A percentile compares a stretch with the other conserved stretches of the same genome.
Evolutionary conservation across 163 green algal species (phyloP).

Genomic region (Coccomyxa subellipsoidea): DNA sequence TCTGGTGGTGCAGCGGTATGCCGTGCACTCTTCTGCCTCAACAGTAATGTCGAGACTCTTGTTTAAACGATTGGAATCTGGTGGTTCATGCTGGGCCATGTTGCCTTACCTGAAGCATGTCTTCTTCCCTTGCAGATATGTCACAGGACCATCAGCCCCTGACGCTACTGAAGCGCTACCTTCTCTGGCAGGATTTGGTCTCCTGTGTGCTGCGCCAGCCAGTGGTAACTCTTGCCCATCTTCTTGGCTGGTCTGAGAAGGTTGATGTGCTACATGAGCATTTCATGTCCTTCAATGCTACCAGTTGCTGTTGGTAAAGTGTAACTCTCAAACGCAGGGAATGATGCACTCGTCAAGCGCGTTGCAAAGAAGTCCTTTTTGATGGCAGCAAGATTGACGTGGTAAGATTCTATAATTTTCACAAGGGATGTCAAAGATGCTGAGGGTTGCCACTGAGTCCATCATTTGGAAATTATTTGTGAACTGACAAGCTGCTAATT

Average conservation of each 20-base stretch:
- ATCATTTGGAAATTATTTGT: background rate
- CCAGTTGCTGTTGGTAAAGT: background rate
- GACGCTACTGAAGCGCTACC: background rate
- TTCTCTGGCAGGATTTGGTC: conserved; percentile 1
- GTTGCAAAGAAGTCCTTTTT: background rate
- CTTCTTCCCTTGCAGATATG: background rate
- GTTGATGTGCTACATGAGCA: too few species aligned
- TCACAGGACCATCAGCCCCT: background rate
- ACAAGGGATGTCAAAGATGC: background rate
- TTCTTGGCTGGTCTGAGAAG: too few species aligned
- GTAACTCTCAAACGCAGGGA: background rate
- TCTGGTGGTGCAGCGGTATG: conserved; percentile 65
- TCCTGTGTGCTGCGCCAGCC: conserved; percentile 27
- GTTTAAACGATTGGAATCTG: too few species aligned
- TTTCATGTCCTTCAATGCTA: too few species aligned
- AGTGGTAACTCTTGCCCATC: conserved; percentile 46
- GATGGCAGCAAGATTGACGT: background rate
- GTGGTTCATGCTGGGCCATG: too few species aligned
- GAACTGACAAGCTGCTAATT: background rate
- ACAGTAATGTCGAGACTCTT: too few species aligned
- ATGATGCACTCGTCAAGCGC: background rate
- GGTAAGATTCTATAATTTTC: background rate
- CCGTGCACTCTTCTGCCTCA: background rate
- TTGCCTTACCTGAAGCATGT: background rate
- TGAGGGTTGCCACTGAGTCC: background rate